phyloP scores from a whole-genome alignment of 768 basidiomycete genomes.

The Suillus tomentosus region DNA sequence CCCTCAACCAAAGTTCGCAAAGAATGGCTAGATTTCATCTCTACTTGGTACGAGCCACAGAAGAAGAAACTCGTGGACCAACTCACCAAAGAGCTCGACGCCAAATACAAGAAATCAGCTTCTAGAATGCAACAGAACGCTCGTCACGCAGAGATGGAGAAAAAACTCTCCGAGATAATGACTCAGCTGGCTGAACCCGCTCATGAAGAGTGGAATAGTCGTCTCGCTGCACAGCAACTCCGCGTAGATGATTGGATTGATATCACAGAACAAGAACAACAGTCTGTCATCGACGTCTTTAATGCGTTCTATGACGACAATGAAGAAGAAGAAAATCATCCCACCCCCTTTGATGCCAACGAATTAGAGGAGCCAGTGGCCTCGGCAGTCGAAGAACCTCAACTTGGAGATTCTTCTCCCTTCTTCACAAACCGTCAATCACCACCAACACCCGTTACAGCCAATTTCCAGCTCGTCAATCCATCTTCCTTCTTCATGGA shows the following conservation, averaged over 20 bases:
- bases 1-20: conserved; percentile 30
- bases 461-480: conserved; percentile 23
- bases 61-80: conserved; percentile 32
- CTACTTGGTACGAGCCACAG: conserved; percentile 33
- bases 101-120: conserved; percentile 33
- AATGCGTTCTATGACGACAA: conserved; percentile 33
- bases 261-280: conserved; percentile 35
- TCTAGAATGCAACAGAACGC: conserved; percentile 29
- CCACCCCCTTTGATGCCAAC: neutral
- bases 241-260: conserved; percentile 34
- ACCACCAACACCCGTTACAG: conserved; percentile 10
- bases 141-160: conserved; percentile 31
- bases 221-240: conserved; percentile 31
- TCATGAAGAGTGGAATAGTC: conserved; percentile 36
- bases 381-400: conserved; percentile 22
- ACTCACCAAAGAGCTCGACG: conserved; percentile 31
- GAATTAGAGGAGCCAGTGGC: conserved; percentile 14
- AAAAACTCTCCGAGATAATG: conserved; percentile 25
- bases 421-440: conserved; percentile 6
- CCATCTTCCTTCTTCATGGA: conserved; percentile 30
- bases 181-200: conserved; percentile 31
- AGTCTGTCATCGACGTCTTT: conserved; percentile 32
- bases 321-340: conserved; percentile 15
- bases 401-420: conserved; percentile 8
- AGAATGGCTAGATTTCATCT: conserved; percentile 32